Conservation (phyloP, 2,329 filamentous ascomycete species). For the Huntiella decipiens region DNA sequence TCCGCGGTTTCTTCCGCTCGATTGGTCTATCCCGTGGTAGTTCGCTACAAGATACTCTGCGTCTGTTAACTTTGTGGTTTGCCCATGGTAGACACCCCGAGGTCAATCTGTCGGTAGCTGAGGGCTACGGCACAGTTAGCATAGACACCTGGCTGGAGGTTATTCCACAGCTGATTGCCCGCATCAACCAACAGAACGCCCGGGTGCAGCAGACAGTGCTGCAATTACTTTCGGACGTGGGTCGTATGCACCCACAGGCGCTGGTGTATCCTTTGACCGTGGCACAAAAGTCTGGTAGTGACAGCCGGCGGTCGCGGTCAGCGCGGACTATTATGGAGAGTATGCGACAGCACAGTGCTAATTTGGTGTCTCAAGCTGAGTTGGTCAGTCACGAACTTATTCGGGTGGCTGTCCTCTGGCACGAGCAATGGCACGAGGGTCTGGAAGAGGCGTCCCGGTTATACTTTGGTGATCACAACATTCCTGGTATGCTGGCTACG, state of each 20-base stretch:
- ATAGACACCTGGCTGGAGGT: slow-evolving; percentile 98
- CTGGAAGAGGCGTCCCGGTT: slow-evolving; percentile 89
- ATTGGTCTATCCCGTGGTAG: slow-evolving; percentile 82
- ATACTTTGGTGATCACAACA: slow-evolving; percentile 95
- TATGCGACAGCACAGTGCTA: slow-evolving; percentile 86
- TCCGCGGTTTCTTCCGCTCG: slow-evolving; percentile 93
- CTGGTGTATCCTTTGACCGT: slow-evolving; percentile 94
- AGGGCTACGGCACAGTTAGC: slow-evolving; percentile 79
- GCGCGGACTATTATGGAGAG: slow-evolving; percentile 92
- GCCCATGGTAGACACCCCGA: slow-evolving; percentile 64
- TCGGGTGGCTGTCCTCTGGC: slow-evolving; percentile 90
- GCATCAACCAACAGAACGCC: slow-evolving; percentile 88
- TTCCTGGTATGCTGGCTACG: slow-evolving; percentile 89
- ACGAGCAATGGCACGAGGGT: slow-evolving; percentile 97
- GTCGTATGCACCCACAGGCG: slow-evolving; percentile 84
- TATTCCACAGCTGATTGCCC: slow-evolving; percentile 88
- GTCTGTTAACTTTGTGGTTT: slow-evolving; percentile 90
- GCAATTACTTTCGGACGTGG: slow-evolving; percentile 78
- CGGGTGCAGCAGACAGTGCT: slow-evolving; percentile 82
- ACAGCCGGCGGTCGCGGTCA: slow-evolving; percentile 65
- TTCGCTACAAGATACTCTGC: slow-evolving; percentile 85
- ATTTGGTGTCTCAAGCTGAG: slow-evolving; percentile 85
- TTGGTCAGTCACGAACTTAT: slow-evolving; percentile 93
- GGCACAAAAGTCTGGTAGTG: slow-evolving; percentile 83
- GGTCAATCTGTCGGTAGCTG: slow-evolving; percentile 72